Conservation (phyloP, 179 eudicot genomes). For the Corrigiola litoralis region DNA sequence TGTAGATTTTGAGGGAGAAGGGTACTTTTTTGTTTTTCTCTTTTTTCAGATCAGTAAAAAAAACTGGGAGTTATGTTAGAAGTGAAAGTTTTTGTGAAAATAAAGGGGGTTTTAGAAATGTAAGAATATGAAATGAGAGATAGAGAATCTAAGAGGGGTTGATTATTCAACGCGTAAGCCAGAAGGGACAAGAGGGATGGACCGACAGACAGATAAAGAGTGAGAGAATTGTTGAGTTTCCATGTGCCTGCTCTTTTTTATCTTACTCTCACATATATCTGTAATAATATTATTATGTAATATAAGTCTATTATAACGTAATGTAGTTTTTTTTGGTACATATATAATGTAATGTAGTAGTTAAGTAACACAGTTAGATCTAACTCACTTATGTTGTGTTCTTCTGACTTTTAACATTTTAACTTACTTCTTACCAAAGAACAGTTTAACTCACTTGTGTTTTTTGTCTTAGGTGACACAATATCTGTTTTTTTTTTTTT, state of each 20-base stretch:
- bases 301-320: background rate
- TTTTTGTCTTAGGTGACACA: no score
- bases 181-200: conserved; percentile 35
- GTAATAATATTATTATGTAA: background rate
- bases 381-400: no score
- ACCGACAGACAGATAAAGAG: conserved; percentile 28
- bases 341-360: no score
- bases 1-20: background rate
- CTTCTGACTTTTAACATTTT: no score
- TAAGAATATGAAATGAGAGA: background rate
- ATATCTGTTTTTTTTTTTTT: no score
- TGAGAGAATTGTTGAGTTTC: conserved; percentile 10
- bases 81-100: background rate
- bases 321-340: no score
- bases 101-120: background rate
- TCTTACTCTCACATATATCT: no score
- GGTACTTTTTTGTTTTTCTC: no score
- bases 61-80: background rate
- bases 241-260: conserved; percentile 4
- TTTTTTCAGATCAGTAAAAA: no score
- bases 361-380: no score
- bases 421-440: no score
- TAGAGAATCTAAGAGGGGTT: background rate
- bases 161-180: conserved; percentile 39
- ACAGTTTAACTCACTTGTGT: no score